phyloP scores from a whole-genome alignment of 257 asterid species.

The Ocimum tenuiflorum region DNA sequence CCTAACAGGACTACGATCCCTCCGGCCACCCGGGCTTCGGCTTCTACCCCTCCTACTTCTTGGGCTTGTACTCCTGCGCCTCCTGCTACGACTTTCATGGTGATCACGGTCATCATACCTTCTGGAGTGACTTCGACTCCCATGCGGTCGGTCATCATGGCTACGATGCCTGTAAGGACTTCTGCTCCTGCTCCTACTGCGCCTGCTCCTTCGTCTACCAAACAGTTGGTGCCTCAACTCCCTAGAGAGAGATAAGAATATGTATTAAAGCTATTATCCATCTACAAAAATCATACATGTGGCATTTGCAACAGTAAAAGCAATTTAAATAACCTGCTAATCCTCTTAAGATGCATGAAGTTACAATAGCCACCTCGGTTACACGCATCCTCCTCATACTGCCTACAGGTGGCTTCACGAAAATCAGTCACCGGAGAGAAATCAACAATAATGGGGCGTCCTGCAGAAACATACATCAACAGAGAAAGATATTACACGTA shows the following conservation, averaged over 20 bases:
- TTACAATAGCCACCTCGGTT: constrained; percentile 99
- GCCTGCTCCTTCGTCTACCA: constrained; percentile 50
- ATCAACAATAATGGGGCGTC: constrained; percentile 89
- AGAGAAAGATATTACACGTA: neutral
- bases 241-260: constrained; percentile 21
- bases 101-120: constrained; percentile 67
- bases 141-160: constrained; percentile 69
- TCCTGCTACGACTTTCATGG: constrained; percentile 69
- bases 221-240: constrained; percentile 75
- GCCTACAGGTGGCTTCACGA: constrained; percentile 98
- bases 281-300: neutral
- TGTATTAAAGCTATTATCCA: neutral
- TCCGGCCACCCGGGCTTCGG: constrained; percentile 69
- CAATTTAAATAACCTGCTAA: constrained; percentile 54
- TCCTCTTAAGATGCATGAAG: constrained; percentile 94
- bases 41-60: constrained; percentile 55
- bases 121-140: constrained; percentile 63
- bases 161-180: constrained; percentile 91
- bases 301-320: neutral
- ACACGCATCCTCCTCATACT: constrained; percentile 89
- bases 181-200: constrained; percentile 72
- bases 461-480: constrained; percentile 35
- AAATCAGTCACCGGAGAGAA: constrained; percentile 96
- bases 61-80: constrained; percentile 59
- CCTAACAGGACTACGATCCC: constrained; percentile 68